Evolutionary conservation across 2,329 filamentous ascomycete genomes (phyloP), one percentile per base, ranked within the genome.

Genomic region (Stagonosporopsis tanaceti): DNA sequence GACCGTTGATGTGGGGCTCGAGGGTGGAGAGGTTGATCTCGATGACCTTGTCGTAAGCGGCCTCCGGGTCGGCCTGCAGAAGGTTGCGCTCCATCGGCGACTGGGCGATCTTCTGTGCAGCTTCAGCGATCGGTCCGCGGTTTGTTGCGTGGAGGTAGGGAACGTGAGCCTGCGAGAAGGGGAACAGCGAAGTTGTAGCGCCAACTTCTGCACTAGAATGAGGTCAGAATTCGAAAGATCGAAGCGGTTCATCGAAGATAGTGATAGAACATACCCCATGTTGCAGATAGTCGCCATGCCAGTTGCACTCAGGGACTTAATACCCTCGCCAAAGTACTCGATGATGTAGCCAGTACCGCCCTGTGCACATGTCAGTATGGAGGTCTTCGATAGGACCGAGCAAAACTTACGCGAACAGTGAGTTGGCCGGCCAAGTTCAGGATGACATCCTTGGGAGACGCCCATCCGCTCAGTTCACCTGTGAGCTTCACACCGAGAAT

Each of bases 1-100:
- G 95, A 1, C 95, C 95, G 79, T 98, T 99, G 80, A 99, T 92
- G 76, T 97, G 91, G 15, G 95, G 95, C 79, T 99, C 95, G 22
- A 98, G 87, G 61, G 87, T 87, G 3, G 91, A 94, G 34, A 99
- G 85, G 80, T 99, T 86, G 74, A 99, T 97, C 54, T 89, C 90
- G 70, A 99, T 91, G 48, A 96, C 79, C 77, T 96, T 86, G 77
- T 99, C 95, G 77, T 97, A 99, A 71, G 93, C 84, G 59, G 91
- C 93, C 61, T 86, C 89, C 40, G 87, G 81, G 72, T 99, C 95
- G 34, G 95, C 91, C 60, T 83, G 83, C 63, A 99, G 86, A 15
- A 89, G 84, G 66, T 87, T 89, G 52, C 81, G 82, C 79, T 89
- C 73, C 70, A 83, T 77, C 70, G 83, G 79, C 75, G 84, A 72